Evolutionary conservation across 495 filamentous ascomycete genomes (phyloP), one percentile per base, ranked within the genome.

Genomic region (Monascus purpureus): DNA sequence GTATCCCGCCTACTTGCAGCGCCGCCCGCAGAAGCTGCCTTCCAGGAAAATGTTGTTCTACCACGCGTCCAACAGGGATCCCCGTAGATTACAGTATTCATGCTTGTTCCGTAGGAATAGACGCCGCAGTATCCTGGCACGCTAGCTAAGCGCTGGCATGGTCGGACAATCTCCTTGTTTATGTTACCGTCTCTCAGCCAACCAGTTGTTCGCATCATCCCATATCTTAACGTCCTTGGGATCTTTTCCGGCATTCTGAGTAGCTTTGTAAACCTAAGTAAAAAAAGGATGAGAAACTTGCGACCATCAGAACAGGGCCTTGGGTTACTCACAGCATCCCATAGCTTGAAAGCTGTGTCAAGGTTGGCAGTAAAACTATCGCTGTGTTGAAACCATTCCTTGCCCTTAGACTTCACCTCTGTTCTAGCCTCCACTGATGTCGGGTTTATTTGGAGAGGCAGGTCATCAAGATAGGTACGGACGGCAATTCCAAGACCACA

Each of bases 391-490:
- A 95, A 88, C 55, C 70, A 82, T 2, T 55, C 63, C 15, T 76
- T 72, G 40, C 82, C 73, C 50, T 76, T 75, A 6, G 52, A 47
- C 36, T 71, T 74, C 24, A 76, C 74, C 32, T 70, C 67, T 8
- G 71, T 65, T 8, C 71, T 61, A 4, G 70, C 68, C 16, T 78
- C 74, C 7, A 67, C 60, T 4, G 73, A 69, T 1, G 65, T 71
- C 7, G 71, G 65, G 24, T 64, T 45, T n/a, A 43, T 39, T 26
- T 73, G 57, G 16, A 70, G 49, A n/a, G 58, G 61, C 17, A 82
- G 59, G 32, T 95, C 88, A 46, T 99, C 92, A 13, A 99, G 69
- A 51, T 92, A 88, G 4, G 82, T 86, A 53, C 92, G 86, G 15
- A 90, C 81, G 2, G 85, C 85, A 45, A 96, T 90, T 12, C 84